A percentile compares a stretch with the other conserved stretches of the same genome.
Evolutionary conservation across 345 rosid species (phyloP).

Genomic region (Iberis pinnata): DNA sequence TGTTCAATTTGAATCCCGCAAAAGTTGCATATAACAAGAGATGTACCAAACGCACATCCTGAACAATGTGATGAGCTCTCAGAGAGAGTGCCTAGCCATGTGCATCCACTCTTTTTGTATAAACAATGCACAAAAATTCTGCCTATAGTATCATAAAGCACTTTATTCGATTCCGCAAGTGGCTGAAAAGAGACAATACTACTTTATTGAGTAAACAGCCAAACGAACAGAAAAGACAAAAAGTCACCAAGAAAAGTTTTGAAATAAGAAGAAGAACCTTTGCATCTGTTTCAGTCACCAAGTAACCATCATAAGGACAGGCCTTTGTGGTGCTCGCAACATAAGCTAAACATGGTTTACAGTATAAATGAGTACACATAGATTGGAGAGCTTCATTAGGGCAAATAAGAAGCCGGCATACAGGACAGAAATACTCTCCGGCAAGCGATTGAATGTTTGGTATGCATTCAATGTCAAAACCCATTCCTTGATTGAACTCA

Average conservation of each 20-base stretch:
- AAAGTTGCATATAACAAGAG: conserved; percentile 62
- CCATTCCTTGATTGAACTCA: conserved; percentile 41
- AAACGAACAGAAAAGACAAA: conserved; percentile 4
- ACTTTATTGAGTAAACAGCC: not conserved
- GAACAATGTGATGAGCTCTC: conserved; percentile 65
- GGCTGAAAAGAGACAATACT: conserved; percentile 41
- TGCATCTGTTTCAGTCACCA: conserved; percentile 78
- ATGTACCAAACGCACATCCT: conserved; percentile 62
- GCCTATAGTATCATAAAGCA: conserved; percentile 60
- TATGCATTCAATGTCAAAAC: conserved; percentile 52
- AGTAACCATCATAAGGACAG: conserved; percentile 75
- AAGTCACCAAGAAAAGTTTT: not conserved
- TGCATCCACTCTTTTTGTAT: conserved; percentile 73
- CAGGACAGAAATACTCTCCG: conserved; percentile 75
- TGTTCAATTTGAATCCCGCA: conserved; percentile 55
- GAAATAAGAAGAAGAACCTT: conserved; percentile 38
- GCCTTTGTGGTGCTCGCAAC: conserved; percentile 55
- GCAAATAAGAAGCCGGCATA: conserved; percentile 61
- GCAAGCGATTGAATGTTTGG: conserved; percentile 60
- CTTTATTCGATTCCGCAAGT: conserved; percentile 51
- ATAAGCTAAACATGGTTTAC: conserved; percentile 65
- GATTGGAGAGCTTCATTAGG: conserved; percentile 86
- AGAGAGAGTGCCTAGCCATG: conserved; percentile 68
- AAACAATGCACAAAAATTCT: conserved; percentile 54
- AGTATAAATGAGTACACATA: conserved; percentile 73